A percentile compares a stretch with the other conserved stretches of the same genome.
phyloP scores from a whole-genome alignment of 2,329 filamentous ascomycete genomes.

The Microthyrium microscopicum region DNA sequence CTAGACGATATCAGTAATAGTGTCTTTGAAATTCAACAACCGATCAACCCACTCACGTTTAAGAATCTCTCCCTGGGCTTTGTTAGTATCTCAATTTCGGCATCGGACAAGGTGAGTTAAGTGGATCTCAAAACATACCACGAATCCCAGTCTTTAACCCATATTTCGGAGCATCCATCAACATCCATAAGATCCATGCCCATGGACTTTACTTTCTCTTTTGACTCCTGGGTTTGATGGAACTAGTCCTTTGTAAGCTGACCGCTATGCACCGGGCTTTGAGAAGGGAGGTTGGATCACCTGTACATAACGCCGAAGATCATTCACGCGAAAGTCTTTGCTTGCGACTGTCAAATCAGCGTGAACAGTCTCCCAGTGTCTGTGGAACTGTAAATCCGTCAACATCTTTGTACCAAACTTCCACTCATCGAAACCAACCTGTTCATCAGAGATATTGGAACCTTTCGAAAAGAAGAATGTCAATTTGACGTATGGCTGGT shows the following conservation, averaged over 20 bases:
- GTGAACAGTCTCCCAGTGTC: constrained; percentile 18
- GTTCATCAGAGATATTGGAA: constrained; percentile 15
- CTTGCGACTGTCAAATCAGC: constrained; percentile 16
- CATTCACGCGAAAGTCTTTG: constrained; percentile 15
- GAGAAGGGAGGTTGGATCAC: constrained; percentile 1
- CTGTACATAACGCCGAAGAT: constrained; percentile 15
- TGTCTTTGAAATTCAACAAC: not conserved
- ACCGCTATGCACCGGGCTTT: not conserved
- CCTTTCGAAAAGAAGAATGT: constrained; percentile 18
- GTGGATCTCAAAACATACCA: constrained; percentile 12
- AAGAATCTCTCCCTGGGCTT: too few species aligned
- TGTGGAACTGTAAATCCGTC: constrained; percentile 19
- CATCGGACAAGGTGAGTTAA: too few species aligned
- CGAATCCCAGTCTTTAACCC: constrained; percentile 14
- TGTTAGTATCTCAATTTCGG: too few species aligned
- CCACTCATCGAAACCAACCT: too few species aligned
- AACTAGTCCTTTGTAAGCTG: constrained; percentile 1
- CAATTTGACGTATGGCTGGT: constrained; percentile 18
- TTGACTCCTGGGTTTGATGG: constrained; percentile 14
- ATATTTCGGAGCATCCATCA: constrained; percentile 14
- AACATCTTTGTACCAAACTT: too few species aligned
- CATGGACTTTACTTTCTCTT: constrained; percentile 11
- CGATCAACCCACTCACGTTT: not conserved
- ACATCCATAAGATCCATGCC: constrained; percentile 15
- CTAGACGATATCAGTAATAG: not conserved